A percentile compares a stretch with the other conserved stretches of the same genome.
Conservation (phyloP, 2,329 filamentous ascomycete species). For the Lachnellula hyalina region DNA sequence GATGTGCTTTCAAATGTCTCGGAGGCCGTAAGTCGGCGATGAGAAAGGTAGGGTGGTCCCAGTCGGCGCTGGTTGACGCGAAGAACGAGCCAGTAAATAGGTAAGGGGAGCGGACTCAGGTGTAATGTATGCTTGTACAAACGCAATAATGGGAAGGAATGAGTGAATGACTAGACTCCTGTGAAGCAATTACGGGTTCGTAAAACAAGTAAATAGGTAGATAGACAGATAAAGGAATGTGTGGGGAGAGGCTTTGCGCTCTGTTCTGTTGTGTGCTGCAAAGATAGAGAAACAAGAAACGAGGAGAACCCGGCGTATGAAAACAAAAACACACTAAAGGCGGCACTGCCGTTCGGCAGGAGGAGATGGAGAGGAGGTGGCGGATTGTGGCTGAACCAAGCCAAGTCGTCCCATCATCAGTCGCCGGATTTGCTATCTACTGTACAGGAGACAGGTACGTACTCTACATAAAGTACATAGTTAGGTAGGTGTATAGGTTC, state of each 20-base stretch:
- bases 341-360: too few species aligned
- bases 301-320: not conserved
- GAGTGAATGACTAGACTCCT: not conserved
- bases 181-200: not conserved
- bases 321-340: too few species aligned
- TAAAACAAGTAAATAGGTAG: not conserved
- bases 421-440: too few species aligned
- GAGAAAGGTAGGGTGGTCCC: not conserved
- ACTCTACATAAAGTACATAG: too few species aligned
- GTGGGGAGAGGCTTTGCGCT: not conserved
- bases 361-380: too few species aligned
- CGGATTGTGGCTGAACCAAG: too few species aligned
- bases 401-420: too few species aligned
- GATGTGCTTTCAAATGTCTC: not conserved
- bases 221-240: not conserved
- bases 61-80: slow-evolving; percentile 1
- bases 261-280: not conserved
- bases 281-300: not conserved
- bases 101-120: too few species aligned
- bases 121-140: too few species aligned
- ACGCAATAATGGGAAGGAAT: not conserved
- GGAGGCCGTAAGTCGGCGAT: not conserved
- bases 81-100: not conserved
- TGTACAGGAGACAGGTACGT: too few species aligned
- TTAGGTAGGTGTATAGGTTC: too few species aligned